Evolutionary conservation across 2,329 filamentous ascomycete species (phyloP), one percentile per base, ranked within the genome.

Genomic region (Arthrobotrys entomopaga): DNA sequence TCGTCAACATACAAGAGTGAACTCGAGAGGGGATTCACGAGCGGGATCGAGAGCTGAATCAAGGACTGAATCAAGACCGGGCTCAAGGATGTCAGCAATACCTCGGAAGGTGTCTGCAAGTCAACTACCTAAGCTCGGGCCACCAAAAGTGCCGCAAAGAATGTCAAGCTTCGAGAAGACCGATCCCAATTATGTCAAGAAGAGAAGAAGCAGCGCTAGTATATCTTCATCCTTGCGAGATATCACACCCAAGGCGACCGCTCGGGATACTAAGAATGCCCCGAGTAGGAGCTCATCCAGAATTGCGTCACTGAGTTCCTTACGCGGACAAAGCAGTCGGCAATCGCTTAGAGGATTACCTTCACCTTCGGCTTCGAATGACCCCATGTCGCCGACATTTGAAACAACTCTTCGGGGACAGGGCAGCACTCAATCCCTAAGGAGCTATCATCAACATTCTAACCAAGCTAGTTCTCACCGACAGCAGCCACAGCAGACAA

Each of bases 81-180:
- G 56, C 11, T 65, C 60, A 10, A 54, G 49, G 13, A 19, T 16
- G 43, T 64, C 70, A 13, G 54, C n/a, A 22, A 64, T 74, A 22
- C 57, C 57, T 29, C 63, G 58, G 42, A 74, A 74, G 20, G 43
- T 50, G n/a, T 74, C 70, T 16, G 57, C 57, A 5, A 64, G 70
- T 19, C 50, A 74, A 19, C 16, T 74, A 7, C 57, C 70, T 43
- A 53, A 26, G 1, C 56, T 61, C 50, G 50, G 59, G 6, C 69
- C 70, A 13, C 50, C 58, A 8, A 26, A 57, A 24, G 56, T 73
- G 13, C 69, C 70, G 16, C 50, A 52, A 13, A 24, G 63, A 16
- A 63, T 57, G n/a, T 67, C 63, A 6, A 74, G 63, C 20, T 65
- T 63, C 22, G 59, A 74, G 16, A 74, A 67, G 70, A 74, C 57